Evolutionary conservation across 176 grass and related monocot genomes (phyloP).

Genomic region (Pontederia paniculata): DNA sequence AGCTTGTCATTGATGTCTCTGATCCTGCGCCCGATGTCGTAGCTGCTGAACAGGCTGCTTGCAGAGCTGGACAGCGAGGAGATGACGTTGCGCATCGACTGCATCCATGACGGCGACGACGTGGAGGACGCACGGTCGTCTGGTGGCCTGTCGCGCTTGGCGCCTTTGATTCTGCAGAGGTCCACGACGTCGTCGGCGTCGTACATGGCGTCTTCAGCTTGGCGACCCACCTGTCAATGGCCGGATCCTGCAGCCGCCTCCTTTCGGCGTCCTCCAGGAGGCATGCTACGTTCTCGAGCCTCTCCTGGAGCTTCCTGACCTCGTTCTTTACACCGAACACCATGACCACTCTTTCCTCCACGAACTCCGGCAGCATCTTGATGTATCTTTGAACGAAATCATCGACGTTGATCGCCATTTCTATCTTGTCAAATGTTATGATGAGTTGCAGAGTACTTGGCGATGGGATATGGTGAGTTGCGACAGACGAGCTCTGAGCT

Average conservation of each 20-base stretch:
- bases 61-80: conserved; percentile 29
- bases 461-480: too few relatives aligned
- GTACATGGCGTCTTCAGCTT: conserved; percentile 62
- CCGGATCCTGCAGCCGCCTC: conserved; percentile 12
- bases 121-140: too few relatives aligned
- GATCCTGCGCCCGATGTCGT: conserved; percentile 45
- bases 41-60: conserved; percentile 22
- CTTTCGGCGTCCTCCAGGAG: conserved; percentile 30
- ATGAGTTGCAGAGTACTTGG: too few relatives aligned
- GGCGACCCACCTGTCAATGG: conserved; percentile 33
- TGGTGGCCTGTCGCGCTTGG: conserved; percentile 6
- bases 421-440: too few relatives aligned
- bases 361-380: conserved; percentile 29
- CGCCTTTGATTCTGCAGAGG: conserved; percentile 40
- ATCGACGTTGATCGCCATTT: conserved; percentile 60
- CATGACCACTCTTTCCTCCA: conserved; percentile 26
- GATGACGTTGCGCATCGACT: not conserved
- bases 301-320: conserved; percentile 32
- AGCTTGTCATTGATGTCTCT: conserved; percentile 45
- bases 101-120: conserved; percentile 16
- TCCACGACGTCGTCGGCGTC: conserved; percentile 61
- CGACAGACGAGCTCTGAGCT: too few relatives aligned
- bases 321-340: conserved; percentile 44
- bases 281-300: conserved; percentile 31
- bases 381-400: conserved; percentile 41